Evolutionary conservation across 2,329 filamentous ascomycete genomes (phyloP).

Genomic region (Paraconiothyrium sp.): DNA sequence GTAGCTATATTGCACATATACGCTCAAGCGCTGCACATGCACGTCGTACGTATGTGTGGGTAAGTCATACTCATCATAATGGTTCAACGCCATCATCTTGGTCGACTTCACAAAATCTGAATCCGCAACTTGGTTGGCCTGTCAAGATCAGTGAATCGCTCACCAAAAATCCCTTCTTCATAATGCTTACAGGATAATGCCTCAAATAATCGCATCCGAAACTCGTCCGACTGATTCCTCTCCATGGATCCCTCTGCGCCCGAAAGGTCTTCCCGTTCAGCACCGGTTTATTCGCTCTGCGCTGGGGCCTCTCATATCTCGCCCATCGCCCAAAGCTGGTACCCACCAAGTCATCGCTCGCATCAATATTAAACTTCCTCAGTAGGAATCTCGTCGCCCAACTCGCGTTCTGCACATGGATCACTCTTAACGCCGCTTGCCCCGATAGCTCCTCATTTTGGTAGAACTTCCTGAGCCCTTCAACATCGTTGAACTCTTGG

Average conservation of each 20-base stretch:
- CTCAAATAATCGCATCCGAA: slow-evolving; percentile 64
- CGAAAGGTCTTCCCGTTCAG: slow-evolving; percentile 62
- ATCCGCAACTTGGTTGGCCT: slow-evolving; percentile 32
- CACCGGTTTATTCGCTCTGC: slow-evolving; percentile 62
- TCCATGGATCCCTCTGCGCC: slow-evolving; percentile 61
- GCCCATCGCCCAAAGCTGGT: slow-evolving; percentile 62
- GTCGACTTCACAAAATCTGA: slow-evolving; percentile 34
- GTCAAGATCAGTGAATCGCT: background rate
- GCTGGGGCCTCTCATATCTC: slow-evolving; percentile 57
- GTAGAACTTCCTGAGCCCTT: slow-evolving; percentile 58
- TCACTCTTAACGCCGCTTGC: slow-evolving; percentile 50
- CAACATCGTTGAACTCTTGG: slow-evolving; percentile 58
- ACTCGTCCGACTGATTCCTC: slow-evolving; percentile 59
- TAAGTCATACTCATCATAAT: slow-evolving; percentile 56
- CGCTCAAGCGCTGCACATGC: slow-evolving; percentile 59
- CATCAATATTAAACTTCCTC: slow-evolving; percentile 63
- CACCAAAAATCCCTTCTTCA: background rate
- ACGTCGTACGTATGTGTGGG: slow-evolving; percentile 60
- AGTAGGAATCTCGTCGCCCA: slow-evolving; percentile 62
- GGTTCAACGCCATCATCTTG: slow-evolving; percentile 62
- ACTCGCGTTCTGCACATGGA: slow-evolving; percentile 63
- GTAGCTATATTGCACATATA: slow-evolving; percentile 61
- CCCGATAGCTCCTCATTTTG: slow-evolving; percentile 45
- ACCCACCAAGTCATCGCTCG: slow-evolving; percentile 58
- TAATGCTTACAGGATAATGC: slow-evolving; percentile 43